Evolutionary conservation across 108 stramenopile species (phyloP), one percentile per base, ranked within the genome.

Genomic region (Skeletonema grethae): DNA sequence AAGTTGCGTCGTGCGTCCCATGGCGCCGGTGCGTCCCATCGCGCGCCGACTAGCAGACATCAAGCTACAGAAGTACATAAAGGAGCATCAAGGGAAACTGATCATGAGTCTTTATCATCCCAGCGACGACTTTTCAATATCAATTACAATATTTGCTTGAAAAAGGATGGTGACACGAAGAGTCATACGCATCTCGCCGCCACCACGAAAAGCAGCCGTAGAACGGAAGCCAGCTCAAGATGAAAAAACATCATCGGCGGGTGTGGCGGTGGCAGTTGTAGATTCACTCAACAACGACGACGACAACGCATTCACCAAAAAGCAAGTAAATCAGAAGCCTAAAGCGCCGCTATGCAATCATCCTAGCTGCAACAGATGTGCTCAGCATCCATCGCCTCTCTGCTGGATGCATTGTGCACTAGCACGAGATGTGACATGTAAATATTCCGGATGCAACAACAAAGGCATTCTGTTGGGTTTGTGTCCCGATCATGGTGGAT

Each of bases 121-220:
- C n/a, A n/a, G n/a, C n/a, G n/a, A n/a, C n/a, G n/a, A n/a, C n/a
- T n/a, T n/a, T n/a, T n/a, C n/a, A n/a, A n/a, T n/a, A n/a, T n/a
- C n/a, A n/a, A n/a, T n/a, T n/a, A n/a, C n/a, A n/a, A n/a, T n/a
- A n/a, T n/a, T n/a, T n/a, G n/a, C n/a, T n/a, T n/a, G n/a, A n/a
- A n/a, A n/a, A n/a, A 48, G n/a, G 18, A 53, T 53, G 50, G 50
- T 53, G 50, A 53, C 50, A 22, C 18, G 50, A 22, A 53, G 8
- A 53, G 50, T 53, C 50, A 22, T 53, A 22, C 18, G 50, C 5
- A 53, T 28, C 25, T 28, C 25, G 1, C 25, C 25, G 1, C 25
- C 16, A 18, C 4, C 20, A 15, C 8, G 22, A 20, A 2, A n/a
- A 53, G 18, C 7, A 22, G 50, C 18, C 8, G 22, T 8, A 5